phyloP scores from a whole-genome alignment of 1,139 yeast genomes.

The Taphrina betulina region DNA sequence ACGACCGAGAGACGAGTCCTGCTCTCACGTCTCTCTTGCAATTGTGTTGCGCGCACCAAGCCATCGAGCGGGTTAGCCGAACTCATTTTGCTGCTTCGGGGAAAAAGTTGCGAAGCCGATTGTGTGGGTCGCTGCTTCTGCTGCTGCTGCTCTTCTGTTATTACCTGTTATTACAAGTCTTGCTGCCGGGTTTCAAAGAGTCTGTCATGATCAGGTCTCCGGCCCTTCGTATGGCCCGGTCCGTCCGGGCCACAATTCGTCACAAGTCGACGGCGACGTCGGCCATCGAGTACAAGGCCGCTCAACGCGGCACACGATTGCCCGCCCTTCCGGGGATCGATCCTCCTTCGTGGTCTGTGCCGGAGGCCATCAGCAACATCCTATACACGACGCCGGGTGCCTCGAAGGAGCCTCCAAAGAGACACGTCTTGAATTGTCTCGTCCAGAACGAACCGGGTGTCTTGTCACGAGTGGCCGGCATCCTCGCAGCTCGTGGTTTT shows the following conservation, averaged over 20 bases:
- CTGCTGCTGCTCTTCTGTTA: too few relatives aligned
- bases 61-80: too few relatives aligned
- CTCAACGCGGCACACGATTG: slow-evolving; percentile 75
- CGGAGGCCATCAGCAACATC: slow-evolving; percentile 83
- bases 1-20: too few relatives aligned
- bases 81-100: too few relatives aligned
- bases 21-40: too few relatives aligned
- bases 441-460: slow-evolving; percentile 99
- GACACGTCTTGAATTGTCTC: slow-evolving; percentile 90
- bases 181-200: too few relatives aligned
- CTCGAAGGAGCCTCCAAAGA: slow-evolving; percentile 48
- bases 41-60: too few relatives aligned
- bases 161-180: too few relatives aligned
- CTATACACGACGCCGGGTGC: slow-evolving; percentile 90
- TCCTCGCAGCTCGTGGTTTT: slow-evolving; percentile 96
- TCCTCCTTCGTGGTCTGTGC: slow-evolving; percentile 92
- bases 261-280: slow-evolving; percentile 61
- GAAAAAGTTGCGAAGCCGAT: too few relatives aligned
- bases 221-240: not conserved
- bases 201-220: not conserved
- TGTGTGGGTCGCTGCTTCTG: too few relatives aligned
- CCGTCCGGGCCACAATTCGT: slow-evolving; percentile 8
- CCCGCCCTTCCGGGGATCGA: slow-evolving; percentile 95
- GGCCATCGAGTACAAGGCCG: slow-evolving; percentile 88
- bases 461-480: slow-evolving; percentile 85